Evolutionary conservation across 257 asterid genomes (phyloP).

Genomic region (Cruciata laevipes): DNA sequence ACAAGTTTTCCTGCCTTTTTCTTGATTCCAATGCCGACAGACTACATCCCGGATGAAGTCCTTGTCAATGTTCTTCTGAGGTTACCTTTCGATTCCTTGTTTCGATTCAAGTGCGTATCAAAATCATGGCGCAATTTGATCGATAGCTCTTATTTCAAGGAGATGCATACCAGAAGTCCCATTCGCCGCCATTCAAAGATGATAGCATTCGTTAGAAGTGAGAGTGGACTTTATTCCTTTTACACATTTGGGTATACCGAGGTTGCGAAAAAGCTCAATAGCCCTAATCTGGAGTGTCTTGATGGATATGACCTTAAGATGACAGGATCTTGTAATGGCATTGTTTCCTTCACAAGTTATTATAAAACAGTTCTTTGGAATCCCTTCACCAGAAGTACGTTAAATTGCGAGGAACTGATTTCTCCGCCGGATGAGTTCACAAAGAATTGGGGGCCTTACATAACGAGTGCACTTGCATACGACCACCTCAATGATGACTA

Average conservation of each 20-base stretch:
- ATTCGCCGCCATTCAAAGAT: too few relatives aligned
- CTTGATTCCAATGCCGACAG: too few relatives aligned
- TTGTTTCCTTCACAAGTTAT: too few relatives aligned
- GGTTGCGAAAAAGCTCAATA: not conserved
- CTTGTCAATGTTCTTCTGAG: too few relatives aligned
- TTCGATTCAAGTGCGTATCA: not conserved
- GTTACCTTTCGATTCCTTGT: too few relatives aligned
- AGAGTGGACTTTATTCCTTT: too few relatives aligned
- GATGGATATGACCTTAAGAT: too few relatives aligned
- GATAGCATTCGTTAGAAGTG: not conserved
- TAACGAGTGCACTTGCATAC: not conserved
- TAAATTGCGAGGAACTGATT: not conserved
- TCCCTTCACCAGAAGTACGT: not conserved
- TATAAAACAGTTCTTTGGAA: not conserved
- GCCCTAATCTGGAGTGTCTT: too few relatives aligned
- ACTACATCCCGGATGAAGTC: too few relatives aligned
- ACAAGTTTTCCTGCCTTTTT: too few relatives aligned
- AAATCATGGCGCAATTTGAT: slow-evolving; percentile 7
- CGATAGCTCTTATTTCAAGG: not conserved
- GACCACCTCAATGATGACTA: not conserved
- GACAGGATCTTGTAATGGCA: not conserved
- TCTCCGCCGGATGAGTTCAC: not conserved
- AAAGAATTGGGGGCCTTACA: too few relatives aligned
- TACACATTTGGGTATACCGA: not conserved
- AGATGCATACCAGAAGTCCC: not conserved